Percentiles rank a stretch among this genome's conserved stretches.
Evolutionary conservation across 441 rosid genomes (phyloP).

Genomic region (Raphanus hybrid): DNA sequence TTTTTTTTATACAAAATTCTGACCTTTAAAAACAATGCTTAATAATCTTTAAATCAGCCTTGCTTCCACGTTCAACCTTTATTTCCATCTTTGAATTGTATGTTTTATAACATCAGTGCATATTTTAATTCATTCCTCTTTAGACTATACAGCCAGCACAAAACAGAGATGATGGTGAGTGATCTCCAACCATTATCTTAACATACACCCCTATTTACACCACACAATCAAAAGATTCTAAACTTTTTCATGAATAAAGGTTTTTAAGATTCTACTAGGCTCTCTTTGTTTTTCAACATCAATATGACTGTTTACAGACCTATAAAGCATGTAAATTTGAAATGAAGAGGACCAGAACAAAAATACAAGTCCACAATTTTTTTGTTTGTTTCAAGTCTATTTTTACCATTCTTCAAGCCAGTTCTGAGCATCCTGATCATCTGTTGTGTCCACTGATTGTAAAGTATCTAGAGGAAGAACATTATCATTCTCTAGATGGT

Average conservation of each 20-base stretch:
- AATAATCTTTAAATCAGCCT: not conserved
- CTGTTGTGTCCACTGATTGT: slow-evolving; percentile 51
- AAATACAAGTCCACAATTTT: slow-evolving; percentile 2
- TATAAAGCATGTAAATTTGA: slow-evolving; percentile 3
- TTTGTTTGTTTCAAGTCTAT: slow-evolving; percentile 27
- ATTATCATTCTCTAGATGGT: slow-evolving; percentile 52
- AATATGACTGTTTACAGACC: slow-evolving; percentile 28
- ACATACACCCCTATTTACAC: slow-evolving; percentile 32
- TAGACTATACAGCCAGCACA: slow-evolving; percentile 9
- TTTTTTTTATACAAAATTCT: too few relatives aligned
- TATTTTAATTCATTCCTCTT: not conserved
- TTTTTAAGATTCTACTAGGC: slow-evolving; percentile 32
- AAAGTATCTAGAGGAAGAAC: slow-evolving; percentile 43
- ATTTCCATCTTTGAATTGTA: not conserved
- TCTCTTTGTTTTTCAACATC: slow-evolving; percentile 30
- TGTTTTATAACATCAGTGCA: not conserved
- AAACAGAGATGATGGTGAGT: slow-evolving; percentile 35
- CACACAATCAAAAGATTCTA: slow-evolving; percentile 25
- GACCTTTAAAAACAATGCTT: not conserved
- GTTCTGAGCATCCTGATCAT: slow-evolving; percentile 58
- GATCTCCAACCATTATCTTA: slow-evolving; percentile 32
- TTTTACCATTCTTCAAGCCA: slow-evolving; percentile 90
- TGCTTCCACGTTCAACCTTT: not conserved
- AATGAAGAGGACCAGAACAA: not conserved
- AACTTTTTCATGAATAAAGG: slow-evolving; percentile 33